Base-by-base conservation (phyloP, 73 alveolate genomes). In the Uronychia setigera region DNA sequence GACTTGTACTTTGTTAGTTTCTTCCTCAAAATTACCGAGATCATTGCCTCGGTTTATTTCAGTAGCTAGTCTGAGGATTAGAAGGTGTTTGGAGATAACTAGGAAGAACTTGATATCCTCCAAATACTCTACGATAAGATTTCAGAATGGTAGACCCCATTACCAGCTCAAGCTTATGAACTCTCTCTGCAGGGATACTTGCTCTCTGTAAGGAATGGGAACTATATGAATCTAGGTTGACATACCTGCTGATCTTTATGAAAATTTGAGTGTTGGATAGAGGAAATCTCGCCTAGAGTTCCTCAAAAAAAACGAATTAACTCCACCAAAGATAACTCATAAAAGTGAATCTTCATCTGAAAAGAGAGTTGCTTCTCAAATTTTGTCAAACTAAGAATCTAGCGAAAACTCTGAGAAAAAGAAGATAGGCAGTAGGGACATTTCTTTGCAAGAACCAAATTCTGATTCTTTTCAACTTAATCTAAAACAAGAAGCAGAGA, bases 1-100 rank as follows among this genome's bases (percentile, higher is more conserved):
- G 92, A 86, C 35, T 74, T 86, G 33, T 80, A 86, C 34, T 80
- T 79, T 29, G 60, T 60, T 0, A 59, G 30, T 32, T 86, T 86
- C 57, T 86, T 35, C 92, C 76, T 76, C 29, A 27, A 80, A 59
- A 28, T 86, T 26, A 80, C 76, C 31, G 92, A 46, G n/a, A 80
- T 86, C 28, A 33, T 86, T 5, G 83, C 78, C n/a, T 57, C 83
- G 13, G 59, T 57, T 26, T 86, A 85, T 74, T 32, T 46, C 67
- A 19, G 67, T 5, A 46, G 19, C 67, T 46, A 19, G n/a, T 19
- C 5, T 11, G 67, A 46, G 67, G 67, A 46, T 46, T 11, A 46
- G 67, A 5, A 19, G 19, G 67, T 46, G 67, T 46, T 46, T 46
- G 67, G n/a, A 11, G 67, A 46, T 5, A 46, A 46, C n/a, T 5